Evolutionary conservation across 306 rosid species (phyloP), one percentile per base, ranked within the genome.

Genomic region (Dicorynia guianensis): DNA sequence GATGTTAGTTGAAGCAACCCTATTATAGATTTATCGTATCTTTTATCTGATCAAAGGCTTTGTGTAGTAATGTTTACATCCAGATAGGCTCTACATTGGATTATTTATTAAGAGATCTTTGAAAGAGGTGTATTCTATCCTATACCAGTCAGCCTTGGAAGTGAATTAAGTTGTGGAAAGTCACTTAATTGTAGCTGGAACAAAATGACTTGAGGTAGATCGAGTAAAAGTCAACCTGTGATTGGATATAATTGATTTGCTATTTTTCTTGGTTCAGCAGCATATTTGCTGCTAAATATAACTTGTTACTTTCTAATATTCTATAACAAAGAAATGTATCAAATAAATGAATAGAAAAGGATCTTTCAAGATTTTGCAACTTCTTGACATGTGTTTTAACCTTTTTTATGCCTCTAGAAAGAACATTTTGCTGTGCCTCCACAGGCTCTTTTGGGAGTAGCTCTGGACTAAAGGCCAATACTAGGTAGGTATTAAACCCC

Each of bases 401-500:
- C 74, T 76, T 77, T 73, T 53, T 65, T 49, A 73, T 83, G 73
- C 75, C 70, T 81, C 70, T 86, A 80, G 87, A 69, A 59, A 55
- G 82, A 77, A 71, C 67, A 70, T 64, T 75, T 72, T 80, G 84
- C 80, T 60, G 82, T 80, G 87, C 84, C 69, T 42, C 85, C 76
- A 79, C 84, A 72, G 77, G 84, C 61, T 77, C 80, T 67, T 79
- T 66, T 84, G 85, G 82, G 81, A 84, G 76, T 63, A 71, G 75
- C 84, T 84, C 68, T 57, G 84, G 84, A 87, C 82, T 57, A 71
- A 77, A 70, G 63, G 79, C 72, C 36, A 71, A 74, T 77, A 65
- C 81, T 76, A 63, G 67, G 78, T 86, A 83, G 90, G 90, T 83
- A 83, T 80, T 82, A 60, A 66, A 77, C 78, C 79, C 79, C 82